phyloP scores from a whole-genome alignment of 257 asterid species.

The Primulina tabacum region DNA sequence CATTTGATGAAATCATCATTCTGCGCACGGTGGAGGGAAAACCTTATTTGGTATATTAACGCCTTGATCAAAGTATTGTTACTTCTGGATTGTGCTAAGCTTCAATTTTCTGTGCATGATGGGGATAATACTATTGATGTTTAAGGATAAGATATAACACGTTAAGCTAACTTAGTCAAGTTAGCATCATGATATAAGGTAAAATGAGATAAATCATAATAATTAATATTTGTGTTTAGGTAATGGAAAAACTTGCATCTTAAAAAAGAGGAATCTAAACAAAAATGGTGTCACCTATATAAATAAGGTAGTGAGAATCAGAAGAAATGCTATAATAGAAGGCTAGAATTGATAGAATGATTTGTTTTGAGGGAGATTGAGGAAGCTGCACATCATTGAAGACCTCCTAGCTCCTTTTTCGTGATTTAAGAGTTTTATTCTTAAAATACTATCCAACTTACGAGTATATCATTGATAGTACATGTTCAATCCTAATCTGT shows the following conservation, averaged over 20 bases:
- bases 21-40: conserved; percentile 68
- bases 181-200: not conserved
- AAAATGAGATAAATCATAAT: not conserved
- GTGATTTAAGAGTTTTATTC: too few relatives aligned
- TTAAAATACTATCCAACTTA: not conserved
- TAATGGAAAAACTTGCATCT: not conserved
- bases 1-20: conserved; percentile 51
- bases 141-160: not conserved
- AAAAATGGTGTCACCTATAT: too few relatives aligned
- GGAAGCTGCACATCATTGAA: not conserved
- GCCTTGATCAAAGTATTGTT: not conserved
- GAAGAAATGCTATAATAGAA: not conserved
- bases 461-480: not conserved
- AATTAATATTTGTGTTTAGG: not conserved
- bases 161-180: not conserved
- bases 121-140: not conserved
- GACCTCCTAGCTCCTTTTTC: not conserved
- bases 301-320: too few relatives aligned
- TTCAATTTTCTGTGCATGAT: not conserved
- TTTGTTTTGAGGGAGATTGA: not conserved
- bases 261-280: not conserved
- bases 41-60: conserved; percentile 55
- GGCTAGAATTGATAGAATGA: not conserved
- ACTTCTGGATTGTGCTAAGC: not conserved
- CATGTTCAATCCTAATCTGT: not conserved